Evolutionary conservation across 164 flowering plant species (phyloP).

Genomic region (Aristolochia fimbriata): DNA sequence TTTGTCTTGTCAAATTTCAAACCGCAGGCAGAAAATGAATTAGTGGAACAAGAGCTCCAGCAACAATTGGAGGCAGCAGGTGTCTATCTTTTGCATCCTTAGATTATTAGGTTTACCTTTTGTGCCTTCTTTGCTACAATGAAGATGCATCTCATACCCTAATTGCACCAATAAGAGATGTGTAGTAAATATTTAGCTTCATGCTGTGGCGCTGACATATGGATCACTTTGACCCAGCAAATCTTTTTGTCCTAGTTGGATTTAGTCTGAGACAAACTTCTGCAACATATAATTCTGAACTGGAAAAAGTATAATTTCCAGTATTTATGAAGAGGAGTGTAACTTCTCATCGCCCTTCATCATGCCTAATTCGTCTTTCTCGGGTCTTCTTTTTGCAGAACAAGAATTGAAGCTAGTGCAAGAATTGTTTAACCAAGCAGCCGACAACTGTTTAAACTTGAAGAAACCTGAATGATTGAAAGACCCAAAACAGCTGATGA

Average conservation of each 20-base stretch:
- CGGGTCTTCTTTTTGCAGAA: constrained; percentile 25
- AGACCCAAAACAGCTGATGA: neutral
- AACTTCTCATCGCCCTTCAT: neutral
- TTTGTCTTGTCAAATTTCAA: neutral
- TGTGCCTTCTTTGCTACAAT: neutral
- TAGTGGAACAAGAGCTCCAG: constrained; percentile 79
- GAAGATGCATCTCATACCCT: no score
- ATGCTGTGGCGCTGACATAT: no score
- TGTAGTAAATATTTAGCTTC: neutral
- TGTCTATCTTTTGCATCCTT: constrained; percentile 12
- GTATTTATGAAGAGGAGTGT: no score
- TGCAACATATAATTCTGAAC: neutral
- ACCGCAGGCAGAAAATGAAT: constrained; percentile 82
- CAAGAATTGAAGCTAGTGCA: constrained; percentile 64
- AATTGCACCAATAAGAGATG: no score
- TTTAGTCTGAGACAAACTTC: neutral
- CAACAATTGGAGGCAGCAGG: constrained; percentile 85
- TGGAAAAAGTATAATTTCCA: no score
- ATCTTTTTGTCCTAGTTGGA: neutral
- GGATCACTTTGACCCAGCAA: neutral
- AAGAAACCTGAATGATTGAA: constrained; percentile 57
- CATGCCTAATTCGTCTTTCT: neutral
- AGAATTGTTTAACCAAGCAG: constrained; percentile 58
- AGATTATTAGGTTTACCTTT: neutral
- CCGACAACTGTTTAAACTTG: constrained; percentile 74